These are phyloP conservation scores for Fusarium musae DNA, from an alignment of 2,329 filamentous ascomycete species.

Conservation along the genomic window DNA sequence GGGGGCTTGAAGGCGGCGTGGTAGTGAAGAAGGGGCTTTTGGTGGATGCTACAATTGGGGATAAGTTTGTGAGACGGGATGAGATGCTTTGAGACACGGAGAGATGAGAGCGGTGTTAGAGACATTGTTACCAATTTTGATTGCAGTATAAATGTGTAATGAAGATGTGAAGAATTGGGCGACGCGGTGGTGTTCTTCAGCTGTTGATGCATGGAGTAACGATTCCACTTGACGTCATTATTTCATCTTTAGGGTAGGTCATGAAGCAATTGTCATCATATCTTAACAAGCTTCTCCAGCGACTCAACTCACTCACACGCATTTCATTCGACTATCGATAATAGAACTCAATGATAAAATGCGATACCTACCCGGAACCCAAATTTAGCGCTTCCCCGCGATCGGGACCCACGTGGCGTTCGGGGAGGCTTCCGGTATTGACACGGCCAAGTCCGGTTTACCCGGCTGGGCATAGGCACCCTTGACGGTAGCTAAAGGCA, in stretches of 20 bases:
- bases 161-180: background rate
- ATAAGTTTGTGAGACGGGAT: conserved; percentile 67
- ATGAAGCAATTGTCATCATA: background rate
- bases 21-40: conserved; percentile 74
- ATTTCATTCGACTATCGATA: background rate
- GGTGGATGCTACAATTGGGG: conserved; percentile 73
- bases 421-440: background rate
- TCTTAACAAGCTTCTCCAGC: background rate
- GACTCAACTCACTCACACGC: background rate
- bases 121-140: conserved; percentile 4
- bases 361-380: background rate
- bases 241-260: background rate
- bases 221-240: background rate
- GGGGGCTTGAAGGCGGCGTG: conserved; percentile 63
- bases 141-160: too few species aligned
- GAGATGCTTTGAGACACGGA: conserved; percentile 66
- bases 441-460: background rate
- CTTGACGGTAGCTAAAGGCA: background rate
- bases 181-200: background rate
- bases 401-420: background rate
- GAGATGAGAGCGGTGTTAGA: conserved; percentile 52
- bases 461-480: background rate
- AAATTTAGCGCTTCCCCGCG: background rate
- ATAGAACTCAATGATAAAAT: background rate
- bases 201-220: background rate